Evolutionary conservation across 805 yeast species (phyloP).

Genomic region (Yarrowia sp.): DNA sequence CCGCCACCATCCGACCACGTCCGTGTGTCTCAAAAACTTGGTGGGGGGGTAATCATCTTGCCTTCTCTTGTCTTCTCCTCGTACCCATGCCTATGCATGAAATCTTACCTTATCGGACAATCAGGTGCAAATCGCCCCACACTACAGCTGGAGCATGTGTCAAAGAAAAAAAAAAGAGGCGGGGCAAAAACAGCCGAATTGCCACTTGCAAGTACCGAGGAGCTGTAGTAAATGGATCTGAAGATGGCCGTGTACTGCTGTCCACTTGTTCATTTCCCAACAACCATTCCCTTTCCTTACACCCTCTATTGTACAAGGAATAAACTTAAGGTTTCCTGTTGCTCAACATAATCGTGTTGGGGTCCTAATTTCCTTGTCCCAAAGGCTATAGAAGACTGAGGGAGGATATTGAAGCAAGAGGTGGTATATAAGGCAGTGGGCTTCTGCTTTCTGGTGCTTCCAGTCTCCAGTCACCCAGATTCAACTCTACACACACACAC

Average conservation of each 20-base stretch:
- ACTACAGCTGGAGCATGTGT: slow-evolving; percentile 13
- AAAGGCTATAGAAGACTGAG: slow-evolving; percentile 9
- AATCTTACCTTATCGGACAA: slow-evolving; percentile 29
- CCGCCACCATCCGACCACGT: no score
- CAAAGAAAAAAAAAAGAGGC: neutral
- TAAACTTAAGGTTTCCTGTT: slow-evolving; percentile 20
- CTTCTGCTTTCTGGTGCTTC: neutral
- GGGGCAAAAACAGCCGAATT: no score
- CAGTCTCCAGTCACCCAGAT: neutral
- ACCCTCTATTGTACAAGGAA: no score
- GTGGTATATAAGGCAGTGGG: slow-evolving; percentile 3
- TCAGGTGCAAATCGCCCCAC: slow-evolving; percentile 38
- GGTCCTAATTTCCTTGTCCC: slow-evolving; percentile 34
- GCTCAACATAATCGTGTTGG: slow-evolving; percentile 38
- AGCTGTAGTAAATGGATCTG: no score
- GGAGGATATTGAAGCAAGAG: slow-evolving; percentile 6
- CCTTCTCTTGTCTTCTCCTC: neutral
- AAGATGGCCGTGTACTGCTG: no score
- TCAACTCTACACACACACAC: slow-evolving; percentile 15
- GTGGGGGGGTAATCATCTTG: no score
- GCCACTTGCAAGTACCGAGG: no score
- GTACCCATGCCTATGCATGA: slow-evolving; percentile 26
- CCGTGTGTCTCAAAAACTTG: no score
- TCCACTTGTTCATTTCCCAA: neutral
- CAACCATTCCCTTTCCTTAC: neutral